Conservation (phyloP, 257 asterid genomes). For the Salvia rosmarinus region DNA sequence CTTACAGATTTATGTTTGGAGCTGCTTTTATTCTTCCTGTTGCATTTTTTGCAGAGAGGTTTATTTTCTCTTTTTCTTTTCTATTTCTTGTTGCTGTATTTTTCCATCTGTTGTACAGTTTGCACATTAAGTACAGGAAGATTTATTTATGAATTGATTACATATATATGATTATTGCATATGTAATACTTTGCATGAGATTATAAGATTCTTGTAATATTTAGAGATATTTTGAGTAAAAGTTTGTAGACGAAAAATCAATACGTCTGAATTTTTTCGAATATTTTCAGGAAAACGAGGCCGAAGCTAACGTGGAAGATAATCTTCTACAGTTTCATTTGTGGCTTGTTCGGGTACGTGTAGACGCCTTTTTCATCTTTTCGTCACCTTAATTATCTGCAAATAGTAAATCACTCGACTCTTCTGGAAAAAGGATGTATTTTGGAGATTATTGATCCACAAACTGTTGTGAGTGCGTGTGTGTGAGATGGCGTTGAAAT, state of each 20-base stretch:
- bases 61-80: background rate
- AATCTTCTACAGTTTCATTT: conserved; percentile 47
- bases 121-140: no score
- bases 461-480: background rate
- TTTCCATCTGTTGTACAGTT: no score
- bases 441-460: background rate
- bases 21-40: conserved; percentile 58
- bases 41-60: conserved; percentile 63
- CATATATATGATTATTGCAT: no score
- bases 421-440: conserved; percentile 9
- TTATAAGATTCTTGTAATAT: no score
- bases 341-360: conserved; percentile 58
- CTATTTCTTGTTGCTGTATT: background rate
- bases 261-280: no score
- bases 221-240: no score
- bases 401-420: background rate
- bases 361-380: background rate
- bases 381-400: background rate
- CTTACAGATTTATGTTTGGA: conserved; percentile 64
- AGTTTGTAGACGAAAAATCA: no score
- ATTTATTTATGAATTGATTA: no score
- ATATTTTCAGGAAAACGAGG: conserved; percentile 54
- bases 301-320: conserved; percentile 58
- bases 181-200: no score
- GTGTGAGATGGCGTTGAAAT: conserved; percentile 28